Percentiles rank a stretch among this genome's conserved stretches.
phyloP scores from a whole-genome alignment of 2,329 filamentous ascomycete species.

The Sphaerulina vaccinii region DNA sequence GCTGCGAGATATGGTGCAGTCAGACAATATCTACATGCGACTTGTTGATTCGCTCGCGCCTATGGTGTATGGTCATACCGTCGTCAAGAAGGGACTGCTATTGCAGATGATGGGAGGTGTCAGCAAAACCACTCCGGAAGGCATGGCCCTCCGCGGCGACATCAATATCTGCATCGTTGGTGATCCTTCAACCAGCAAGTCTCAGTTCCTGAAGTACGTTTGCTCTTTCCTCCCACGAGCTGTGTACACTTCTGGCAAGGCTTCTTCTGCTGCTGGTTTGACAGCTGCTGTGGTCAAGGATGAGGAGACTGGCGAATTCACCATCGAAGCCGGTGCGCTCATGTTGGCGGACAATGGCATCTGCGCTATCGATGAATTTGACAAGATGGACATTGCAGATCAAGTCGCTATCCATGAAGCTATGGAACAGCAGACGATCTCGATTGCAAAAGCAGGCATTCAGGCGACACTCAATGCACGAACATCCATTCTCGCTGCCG shows the following conservation, averaged over 20 bases:
- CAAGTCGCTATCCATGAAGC: constrained; percentile 99
- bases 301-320: constrained; percentile 97
- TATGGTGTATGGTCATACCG: constrained; percentile 95
- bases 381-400: constrained; percentile 98
- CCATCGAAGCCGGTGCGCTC: constrained; percentile 94
- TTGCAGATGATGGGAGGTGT: constrained; percentile 96
- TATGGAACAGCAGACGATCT: constrained; percentile 99
- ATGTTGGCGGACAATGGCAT: constrained; percentile 98
- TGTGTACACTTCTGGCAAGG: constrained; percentile 96
- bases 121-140: constrained; percentile 84
- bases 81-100: constrained; percentile 94
- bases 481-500: constrained; percentile 91
- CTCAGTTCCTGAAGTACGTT: constrained; percentile 96
- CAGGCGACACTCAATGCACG: constrained; percentile 95
- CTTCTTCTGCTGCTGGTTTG: constrained; percentile 93
- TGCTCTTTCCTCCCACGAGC: constrained; percentile 95
- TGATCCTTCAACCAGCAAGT: constrained; percentile 95
- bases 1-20: constrained; percentile 88
- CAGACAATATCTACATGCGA: constrained; percentile 89
- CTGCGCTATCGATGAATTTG: constrained; percentile 97
- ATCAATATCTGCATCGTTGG: constrained; percentile 99
- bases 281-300: constrained; percentile 97
- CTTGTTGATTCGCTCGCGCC: constrained; percentile 92
- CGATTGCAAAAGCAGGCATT: constrained; percentile 96
- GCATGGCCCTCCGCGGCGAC: constrained; percentile 92